These are phyloP conservation scores for Myxozyma neotropica DNA, from an alignment of 805 yeast species.

Conservation along the genomic window DNA sequence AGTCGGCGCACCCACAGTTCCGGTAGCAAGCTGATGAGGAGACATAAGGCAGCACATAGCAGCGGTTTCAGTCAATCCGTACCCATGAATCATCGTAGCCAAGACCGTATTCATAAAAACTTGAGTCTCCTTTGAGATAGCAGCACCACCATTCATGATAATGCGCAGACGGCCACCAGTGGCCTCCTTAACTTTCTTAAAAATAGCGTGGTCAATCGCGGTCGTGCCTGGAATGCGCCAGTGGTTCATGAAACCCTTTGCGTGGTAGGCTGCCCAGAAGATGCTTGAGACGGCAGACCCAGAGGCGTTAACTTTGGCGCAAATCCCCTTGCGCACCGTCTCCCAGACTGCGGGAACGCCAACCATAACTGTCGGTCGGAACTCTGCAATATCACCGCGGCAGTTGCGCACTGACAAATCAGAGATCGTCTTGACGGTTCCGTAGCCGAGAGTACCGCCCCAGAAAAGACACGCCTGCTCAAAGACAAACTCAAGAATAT, in stretches of 20 bases:
- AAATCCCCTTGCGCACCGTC: slow-evolving; percentile 86
- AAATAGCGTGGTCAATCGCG: slow-evolving; percentile 69
- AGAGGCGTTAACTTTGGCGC: slow-evolving; percentile 68
- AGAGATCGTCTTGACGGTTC: slow-evolving; percentile 85
- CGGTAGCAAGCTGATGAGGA: slow-evolving; percentile 66
- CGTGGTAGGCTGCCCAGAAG: slow-evolving; percentile 84
- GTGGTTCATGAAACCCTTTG: slow-evolving; percentile 64
- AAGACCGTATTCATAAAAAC: slow-evolving; percentile 66
- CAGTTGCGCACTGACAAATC: slow-evolving; percentile 82
- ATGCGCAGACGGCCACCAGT: slow-evolving; percentile 86
- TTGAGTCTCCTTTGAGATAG: slow-evolving; percentile 80
- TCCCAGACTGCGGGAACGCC: slow-evolving; percentile 99
- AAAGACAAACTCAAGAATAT: slow-evolving; percentile 88
- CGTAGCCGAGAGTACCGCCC: slow-evolving; percentile 92
- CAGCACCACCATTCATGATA: slow-evolving; percentile 90
- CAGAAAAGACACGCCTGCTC: slow-evolving; percentile 80
- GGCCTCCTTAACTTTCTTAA: slow-evolving; percentile 86
- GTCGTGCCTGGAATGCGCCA: slow-evolving; percentile 74
- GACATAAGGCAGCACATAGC: slow-evolving; percentile 80
- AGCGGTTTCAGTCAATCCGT: slow-evolving; percentile 94
- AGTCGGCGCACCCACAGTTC: slow-evolving; percentile 78
- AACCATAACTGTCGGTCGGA: slow-evolving; percentile 91
- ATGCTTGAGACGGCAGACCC: slow-evolving; percentile 71
- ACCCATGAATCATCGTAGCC: slow-evolving; percentile 89
- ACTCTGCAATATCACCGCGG: slow-evolving; percentile 81